phyloP scores from a whole-genome alignment of 1,284 basidiomycete genomes.

The Stereum hirsutum region DNA sequence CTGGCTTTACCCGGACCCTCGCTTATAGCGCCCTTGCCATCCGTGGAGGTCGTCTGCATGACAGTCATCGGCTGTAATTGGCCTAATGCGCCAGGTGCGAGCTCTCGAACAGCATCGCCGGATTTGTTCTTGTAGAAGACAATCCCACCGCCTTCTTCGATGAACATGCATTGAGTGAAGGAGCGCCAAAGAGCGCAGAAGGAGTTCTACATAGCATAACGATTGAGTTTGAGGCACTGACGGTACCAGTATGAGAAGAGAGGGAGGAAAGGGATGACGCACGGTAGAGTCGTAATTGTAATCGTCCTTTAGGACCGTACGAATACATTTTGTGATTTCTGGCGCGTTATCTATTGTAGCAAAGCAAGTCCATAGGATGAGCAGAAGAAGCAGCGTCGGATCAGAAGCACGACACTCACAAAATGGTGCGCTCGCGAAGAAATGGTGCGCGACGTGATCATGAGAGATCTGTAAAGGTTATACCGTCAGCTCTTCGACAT shows the following conservation, averaged over 20 bases:
- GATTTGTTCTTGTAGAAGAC: slow-evolving; percentile 1
- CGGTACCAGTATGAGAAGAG: background rate
- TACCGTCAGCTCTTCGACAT: background rate
- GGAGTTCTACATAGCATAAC: slow-evolving; percentile 14
- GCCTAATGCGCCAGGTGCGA: background rate
- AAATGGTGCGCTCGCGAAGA: slow-evolving; percentile 45
- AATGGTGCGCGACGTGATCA: slow-evolving; percentile 42
- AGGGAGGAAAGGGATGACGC: background rate
- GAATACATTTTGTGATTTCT: slow-evolving; percentile 20
- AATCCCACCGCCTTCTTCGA: slow-evolving; percentile 34
- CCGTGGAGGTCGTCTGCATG: too few species aligned
- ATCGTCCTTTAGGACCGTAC: slow-evolving; percentile 15
- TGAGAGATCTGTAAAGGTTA: slow-evolving; percentile 26
- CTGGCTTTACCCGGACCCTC: too few species aligned
- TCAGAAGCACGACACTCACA: slow-evolving; percentile 20
- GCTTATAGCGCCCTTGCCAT: too few species aligned
- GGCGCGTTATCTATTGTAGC: slow-evolving; percentile 20
- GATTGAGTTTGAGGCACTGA: background rate
- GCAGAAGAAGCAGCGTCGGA: background rate
- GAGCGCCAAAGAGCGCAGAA: slow-evolving; percentile 26
- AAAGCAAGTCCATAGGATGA: background rate
- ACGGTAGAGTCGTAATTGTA: slow-evolving; percentile 20
- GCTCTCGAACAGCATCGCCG: background rate
- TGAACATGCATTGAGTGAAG: slow-evolving; percentile 32
- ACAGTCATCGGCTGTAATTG: too few species aligned